A percentile compares a stretch with the other conserved stretches of the same genome.
Evolutionary conservation across 441 rosid species (phyloP).

Genomic region (Euphorbia schlechtendalii): DNA sequence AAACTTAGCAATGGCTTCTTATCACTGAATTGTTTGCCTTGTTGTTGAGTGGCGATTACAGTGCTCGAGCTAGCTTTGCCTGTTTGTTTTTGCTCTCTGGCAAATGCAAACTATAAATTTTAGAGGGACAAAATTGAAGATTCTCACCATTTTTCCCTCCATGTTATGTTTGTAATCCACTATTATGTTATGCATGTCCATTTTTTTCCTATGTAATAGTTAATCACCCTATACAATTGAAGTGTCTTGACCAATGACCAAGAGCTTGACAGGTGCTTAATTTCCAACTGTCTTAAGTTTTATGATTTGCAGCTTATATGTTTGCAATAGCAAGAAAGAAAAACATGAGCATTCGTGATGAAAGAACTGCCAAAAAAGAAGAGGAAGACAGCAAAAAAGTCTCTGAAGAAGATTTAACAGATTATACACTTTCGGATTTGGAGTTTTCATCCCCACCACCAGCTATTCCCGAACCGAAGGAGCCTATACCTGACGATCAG

Average conservation of each 20-base stretch:
- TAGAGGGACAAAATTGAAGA: background rate
- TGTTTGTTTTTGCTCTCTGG: background rate
- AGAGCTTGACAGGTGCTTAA: background rate
- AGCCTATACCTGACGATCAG: conserved; percentile 64
- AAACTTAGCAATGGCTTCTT: background rate
- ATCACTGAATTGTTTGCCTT: background rate
- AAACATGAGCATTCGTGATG: conserved; percentile 22
- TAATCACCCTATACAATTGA: background rate
- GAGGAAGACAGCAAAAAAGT: conserved; percentile 19
- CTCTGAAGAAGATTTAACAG: conserved; percentile 21
- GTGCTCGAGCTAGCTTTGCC: background rate
- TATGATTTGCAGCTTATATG: conserved; percentile 53
- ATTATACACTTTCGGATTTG: conserved; percentile 11
- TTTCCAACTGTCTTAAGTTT: background rate
- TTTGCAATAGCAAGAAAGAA: conserved; percentile 49
- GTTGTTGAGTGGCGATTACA: background rate
- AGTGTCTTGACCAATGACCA: background rate
- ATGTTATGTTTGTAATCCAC: background rate
- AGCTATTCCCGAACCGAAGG: conserved; percentile 26
- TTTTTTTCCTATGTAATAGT: background rate
- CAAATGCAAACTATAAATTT: background rate
- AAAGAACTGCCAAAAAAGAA: conserved; percentile 22
- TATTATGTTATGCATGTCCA: background rate
- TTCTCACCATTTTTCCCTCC: background rate
- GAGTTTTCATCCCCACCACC: conserved; percentile 25